phyloP scores from a whole-genome alignment of 257 asterid species.

The Solanum sitiens region DNA sequence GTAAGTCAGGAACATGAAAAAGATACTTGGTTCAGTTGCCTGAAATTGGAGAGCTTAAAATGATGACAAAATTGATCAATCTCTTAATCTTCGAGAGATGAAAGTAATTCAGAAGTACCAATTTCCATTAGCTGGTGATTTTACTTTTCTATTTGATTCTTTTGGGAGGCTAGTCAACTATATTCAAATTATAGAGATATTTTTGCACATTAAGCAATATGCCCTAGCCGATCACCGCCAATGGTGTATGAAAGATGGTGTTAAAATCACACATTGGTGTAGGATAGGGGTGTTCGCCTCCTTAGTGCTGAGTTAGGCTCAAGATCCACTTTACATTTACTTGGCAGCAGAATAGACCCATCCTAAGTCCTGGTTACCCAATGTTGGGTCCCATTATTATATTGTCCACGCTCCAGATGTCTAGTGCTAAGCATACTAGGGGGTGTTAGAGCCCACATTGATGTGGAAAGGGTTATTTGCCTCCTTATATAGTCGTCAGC shows the following conservation, averaged over 20 bases:
- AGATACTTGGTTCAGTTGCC: neutral
- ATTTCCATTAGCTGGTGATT: neutral
- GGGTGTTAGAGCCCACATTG: neutral
- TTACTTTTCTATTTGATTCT: neutral
- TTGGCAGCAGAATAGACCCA: neutral
- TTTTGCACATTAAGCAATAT: neutral
- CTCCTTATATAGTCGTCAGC: neutral
- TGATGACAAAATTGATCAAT: neutral
- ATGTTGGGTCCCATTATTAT: neutral
- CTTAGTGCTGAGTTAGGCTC: neutral
- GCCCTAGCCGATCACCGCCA: neutral
- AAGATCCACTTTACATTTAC: neutral
- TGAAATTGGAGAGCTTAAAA: neutral
- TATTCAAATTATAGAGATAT: neutral
- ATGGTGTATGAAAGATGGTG: neutral
- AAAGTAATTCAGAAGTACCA: neutral
- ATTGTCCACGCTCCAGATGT: neutral
- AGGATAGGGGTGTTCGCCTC: neutral
- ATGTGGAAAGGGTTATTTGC: neutral
- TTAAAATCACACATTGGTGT: neutral
- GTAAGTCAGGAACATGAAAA: constrained; percentile 6
- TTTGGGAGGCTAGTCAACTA: neutral
- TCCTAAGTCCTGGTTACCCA: neutral
- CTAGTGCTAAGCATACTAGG: neutral
- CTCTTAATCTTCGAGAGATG: neutral